Evolutionary conservation across 2,329 filamentous ascomycete genomes (phyloP).

Genomic region (Setomelanomma holmii): DNA sequence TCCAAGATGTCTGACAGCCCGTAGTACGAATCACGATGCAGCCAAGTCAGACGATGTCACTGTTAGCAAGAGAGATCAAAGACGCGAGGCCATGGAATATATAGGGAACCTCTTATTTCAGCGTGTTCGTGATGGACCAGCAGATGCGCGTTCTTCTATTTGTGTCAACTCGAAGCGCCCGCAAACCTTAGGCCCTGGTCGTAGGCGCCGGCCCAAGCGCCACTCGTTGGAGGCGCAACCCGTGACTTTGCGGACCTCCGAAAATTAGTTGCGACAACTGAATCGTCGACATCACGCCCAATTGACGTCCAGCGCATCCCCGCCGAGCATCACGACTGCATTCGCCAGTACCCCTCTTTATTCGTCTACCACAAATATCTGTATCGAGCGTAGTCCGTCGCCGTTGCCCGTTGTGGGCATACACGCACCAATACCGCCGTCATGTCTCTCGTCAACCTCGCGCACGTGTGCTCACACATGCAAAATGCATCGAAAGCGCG

Average conservation of each 20-base stretch:
- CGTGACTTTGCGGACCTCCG: constrained; percentile 38
- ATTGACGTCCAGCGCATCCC: constrained; percentile 25
- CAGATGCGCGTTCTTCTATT: constrained; percentile 38
- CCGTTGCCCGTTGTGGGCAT: constrained; percentile 39
- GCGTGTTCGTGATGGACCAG: constrained; percentile 10
- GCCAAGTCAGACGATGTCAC: constrained; percentile 7
- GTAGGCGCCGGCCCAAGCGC: constrained; percentile 27
- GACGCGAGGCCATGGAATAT: constrained; percentile 20
- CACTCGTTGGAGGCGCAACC: constrained; percentile 21
- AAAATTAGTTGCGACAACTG: constrained; percentile 37
- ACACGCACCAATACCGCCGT: constrained; percentile 21
- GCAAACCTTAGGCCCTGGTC: constrained; percentile 20
- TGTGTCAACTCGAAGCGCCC: constrained; percentile 46
- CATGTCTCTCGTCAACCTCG: constrained; percentile 78
- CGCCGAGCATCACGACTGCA: constrained; percentile 6
- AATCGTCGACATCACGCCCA: constrained; percentile 26
- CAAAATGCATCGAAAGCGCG: constrained; percentile 88
- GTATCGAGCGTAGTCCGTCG: background rate
- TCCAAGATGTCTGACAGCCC: constrained; percentile 11
- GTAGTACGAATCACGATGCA: constrained; percentile 2
- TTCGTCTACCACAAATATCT: background rate
- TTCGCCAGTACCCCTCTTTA: background rate
- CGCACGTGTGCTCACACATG: constrained; percentile 86
- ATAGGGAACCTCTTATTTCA: constrained; percentile 20
- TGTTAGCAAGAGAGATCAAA: constrained; percentile 20